Evolutionary conservation across 148 eudicot genomes (phyloP).

Genomic region (Fallopia convolvulus): DNA sequence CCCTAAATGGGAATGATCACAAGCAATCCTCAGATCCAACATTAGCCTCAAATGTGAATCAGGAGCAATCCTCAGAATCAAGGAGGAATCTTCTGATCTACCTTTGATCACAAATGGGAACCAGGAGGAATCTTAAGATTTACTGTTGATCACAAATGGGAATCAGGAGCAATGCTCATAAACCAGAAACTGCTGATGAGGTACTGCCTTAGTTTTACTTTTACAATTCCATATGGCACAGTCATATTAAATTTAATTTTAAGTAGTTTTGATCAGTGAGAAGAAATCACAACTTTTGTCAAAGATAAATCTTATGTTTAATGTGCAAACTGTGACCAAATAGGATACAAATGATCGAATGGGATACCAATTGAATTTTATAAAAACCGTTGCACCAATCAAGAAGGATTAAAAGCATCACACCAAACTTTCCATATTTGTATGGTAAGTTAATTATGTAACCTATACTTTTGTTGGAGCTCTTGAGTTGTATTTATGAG

Average conservation of each 20-base stretch:
- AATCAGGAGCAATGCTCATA: not conserved
- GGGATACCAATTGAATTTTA: not conserved
- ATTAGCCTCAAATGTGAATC: not conserved
- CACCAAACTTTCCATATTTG: not conserved
- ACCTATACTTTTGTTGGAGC: not conserved
- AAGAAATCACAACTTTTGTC: not conserved
- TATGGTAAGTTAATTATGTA: not conserved
- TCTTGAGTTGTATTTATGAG: not conserved
- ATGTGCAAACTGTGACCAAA: not conserved
- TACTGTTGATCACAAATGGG: not conserved
- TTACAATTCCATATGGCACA: not conserved
- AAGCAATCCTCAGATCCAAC: not conserved
- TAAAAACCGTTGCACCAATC: not conserved
- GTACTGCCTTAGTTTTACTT: not conserved
- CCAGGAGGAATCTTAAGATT: not conserved
- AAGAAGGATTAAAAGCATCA: not conserved
- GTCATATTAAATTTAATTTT: not conserved
- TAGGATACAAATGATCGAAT: not conserved
- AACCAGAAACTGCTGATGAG: conserved; percentile 1
- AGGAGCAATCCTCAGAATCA: not conserved
- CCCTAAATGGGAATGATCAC: not conserved
- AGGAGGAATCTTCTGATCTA: not conserved
- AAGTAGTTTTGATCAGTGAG: not conserved
- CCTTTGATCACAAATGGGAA: not conserved
- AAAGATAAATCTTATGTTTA: not conserved